Evolutionary conservation across 345 rosid genomes (phyloP).

Genomic region (Salix purpurea): DNA sequence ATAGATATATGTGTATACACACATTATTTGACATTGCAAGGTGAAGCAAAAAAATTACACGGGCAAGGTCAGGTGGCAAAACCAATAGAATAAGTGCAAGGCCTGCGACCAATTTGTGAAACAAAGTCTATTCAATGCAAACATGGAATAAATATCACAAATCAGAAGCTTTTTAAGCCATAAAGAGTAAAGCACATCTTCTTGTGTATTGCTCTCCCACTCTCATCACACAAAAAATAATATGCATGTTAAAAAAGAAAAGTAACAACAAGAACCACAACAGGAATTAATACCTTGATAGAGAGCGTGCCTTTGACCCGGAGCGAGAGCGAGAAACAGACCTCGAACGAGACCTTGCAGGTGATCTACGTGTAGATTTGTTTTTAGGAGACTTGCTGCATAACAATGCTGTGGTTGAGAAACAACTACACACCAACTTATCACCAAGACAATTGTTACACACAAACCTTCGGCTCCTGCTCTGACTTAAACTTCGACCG

Average conservation of each 20-base stretch:
- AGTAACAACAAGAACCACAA: background rate
- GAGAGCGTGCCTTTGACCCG: slow-evolving; percentile 59
- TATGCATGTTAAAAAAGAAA: background rate
- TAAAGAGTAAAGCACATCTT: background rate
- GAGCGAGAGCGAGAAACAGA: slow-evolving; percentile 65
- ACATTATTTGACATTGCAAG: background rate
- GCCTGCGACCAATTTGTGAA: background rate
- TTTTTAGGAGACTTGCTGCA: slow-evolving; percentile 75
- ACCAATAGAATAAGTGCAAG: background rate
- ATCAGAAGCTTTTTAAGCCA: background rate
- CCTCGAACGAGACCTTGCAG: slow-evolving; percentile 59
- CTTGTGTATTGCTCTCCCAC: background rate
- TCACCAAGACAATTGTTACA: background rate
- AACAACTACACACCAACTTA: slow-evolving; percentile 7
- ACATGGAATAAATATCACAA: background rate
- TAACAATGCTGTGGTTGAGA: slow-evolving; percentile 7
- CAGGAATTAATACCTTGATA: slow-evolving; percentile 54
- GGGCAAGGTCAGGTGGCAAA: background rate
- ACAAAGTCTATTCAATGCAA: background rate
- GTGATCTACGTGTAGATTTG: slow-evolving; percentile 56
- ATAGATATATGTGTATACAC: too few relatives aligned
- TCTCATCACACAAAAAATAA: background rate
- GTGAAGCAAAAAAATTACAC: background rate
- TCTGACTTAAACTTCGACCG: slow-evolving; percentile 43
- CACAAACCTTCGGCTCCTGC: slow-evolving; percentile 56